Evolutionary conservation across 148 eudicot species (phyloP).

Genomic region (Bassia scoparia): DNA sequence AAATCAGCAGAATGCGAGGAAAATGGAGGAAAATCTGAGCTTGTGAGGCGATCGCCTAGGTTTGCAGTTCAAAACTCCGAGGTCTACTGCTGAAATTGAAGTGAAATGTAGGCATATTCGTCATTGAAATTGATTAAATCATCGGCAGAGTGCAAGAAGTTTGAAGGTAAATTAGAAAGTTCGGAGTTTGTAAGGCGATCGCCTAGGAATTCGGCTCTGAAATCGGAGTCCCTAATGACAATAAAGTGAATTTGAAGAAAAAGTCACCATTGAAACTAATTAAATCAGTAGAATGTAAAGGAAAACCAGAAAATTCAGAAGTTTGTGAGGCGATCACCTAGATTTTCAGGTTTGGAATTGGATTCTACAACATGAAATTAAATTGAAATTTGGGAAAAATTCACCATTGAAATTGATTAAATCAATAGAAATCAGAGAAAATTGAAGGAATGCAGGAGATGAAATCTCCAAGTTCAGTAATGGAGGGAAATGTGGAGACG

Average conservation of each 20-base stretch:
- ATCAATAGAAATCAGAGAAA: not conserved
- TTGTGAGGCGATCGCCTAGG: conserved; percentile 22
- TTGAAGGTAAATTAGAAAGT: not conserved
- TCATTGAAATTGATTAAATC: not conserved
- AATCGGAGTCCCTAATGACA: not conserved
- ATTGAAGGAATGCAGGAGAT: not conserved
- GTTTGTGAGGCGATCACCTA: conserved; percentile 17
- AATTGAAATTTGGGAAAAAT: not conserved
- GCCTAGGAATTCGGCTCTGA: conserved; percentile 2
- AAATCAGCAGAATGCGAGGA: not conserved
- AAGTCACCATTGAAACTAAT: not conserved
- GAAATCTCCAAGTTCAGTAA: not conserved
- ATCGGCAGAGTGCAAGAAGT: not conserved
- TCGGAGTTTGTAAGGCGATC: conserved; percentile 14
- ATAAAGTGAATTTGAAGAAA: not conserved
- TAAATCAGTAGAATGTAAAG: not conserved
- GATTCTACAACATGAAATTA: not conserved
- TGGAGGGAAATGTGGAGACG: conserved; percentile 17
- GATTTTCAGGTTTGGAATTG: not conserved
- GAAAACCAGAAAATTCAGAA: not conserved
- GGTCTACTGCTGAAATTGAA: not conserved
- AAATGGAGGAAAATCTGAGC: not conserved
- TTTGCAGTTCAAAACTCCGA: not conserved
- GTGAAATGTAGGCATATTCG: not conserved
- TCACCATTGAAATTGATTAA: not conserved